phyloP scores from a whole-genome alignment of 2,329 filamentous ascomycete species.

The Alternaria incomplexa region DNA sequence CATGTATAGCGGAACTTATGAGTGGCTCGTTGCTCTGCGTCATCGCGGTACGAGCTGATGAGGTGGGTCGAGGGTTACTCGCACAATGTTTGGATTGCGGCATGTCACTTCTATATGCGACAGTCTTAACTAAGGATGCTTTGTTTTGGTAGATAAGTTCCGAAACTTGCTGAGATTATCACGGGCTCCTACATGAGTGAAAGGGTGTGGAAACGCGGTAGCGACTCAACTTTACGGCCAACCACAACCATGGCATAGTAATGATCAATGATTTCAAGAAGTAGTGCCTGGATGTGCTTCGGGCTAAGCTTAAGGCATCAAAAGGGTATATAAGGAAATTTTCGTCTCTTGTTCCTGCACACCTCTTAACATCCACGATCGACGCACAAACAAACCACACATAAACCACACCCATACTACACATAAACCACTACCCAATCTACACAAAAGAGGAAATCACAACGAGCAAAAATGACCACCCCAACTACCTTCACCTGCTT shows the following conservation, averaged over 20 bases:
- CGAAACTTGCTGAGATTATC: neutral
- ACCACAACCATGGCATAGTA: neutral
- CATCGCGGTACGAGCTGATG: neutral
- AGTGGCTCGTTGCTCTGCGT: neutral
- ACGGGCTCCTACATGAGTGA: neutral
- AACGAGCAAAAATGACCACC: neutral
- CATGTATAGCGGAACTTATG: neutral
- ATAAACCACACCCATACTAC: no score
- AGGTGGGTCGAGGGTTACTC: neutral
- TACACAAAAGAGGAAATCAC: neutral
- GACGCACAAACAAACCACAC: neutral
- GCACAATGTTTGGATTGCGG: neutral
- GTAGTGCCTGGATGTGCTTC: neutral
- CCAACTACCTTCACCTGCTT: neutral
- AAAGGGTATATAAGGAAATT: neutral
- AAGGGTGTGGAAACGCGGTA: neutral
- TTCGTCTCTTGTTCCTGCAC: neutral
- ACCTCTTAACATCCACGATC: neutral
- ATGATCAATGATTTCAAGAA: neutral
- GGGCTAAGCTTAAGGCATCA: neutral
- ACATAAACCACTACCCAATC: neutral
- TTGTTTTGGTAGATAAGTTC: neutral
- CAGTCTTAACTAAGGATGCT: neutral
- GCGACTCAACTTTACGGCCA: neutral
- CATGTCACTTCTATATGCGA: neutral